Conservation (phyloP, 306 rosid genomes). For the Fragaria nilgerrensis region DNA sequence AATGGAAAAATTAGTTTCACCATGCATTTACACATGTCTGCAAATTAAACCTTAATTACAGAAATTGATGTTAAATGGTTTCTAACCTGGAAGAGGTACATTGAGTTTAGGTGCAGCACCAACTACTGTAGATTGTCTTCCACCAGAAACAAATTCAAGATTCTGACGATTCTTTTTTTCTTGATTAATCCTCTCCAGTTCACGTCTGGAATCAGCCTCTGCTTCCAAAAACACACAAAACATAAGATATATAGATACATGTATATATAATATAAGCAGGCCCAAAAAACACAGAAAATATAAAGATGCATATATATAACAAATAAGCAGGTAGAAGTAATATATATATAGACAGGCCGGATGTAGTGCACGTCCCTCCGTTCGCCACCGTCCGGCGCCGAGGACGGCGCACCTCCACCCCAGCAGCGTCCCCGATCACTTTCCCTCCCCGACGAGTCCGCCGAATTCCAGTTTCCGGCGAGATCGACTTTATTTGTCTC, state of each 20-base stretch:
- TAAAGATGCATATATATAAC: neutral
- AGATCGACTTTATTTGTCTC: no score
- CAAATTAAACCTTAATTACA: neutral
- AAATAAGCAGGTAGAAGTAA: neutral
- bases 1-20: neutral
- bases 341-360: no score
- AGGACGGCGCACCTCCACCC: no score
- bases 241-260: constrained; percentile 3
- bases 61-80: neutral
- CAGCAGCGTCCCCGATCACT: no score
- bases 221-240: constrained; percentile 24
- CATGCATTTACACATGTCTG: neutral
- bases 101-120: neutral
- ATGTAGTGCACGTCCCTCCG: no score
- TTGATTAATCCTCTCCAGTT: constrained; percentile 74
- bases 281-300: no score
- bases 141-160: constrained; percentile 64
- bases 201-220: constrained; percentile 90
- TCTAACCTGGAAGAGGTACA: neutral
- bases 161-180: constrained; percentile 57
- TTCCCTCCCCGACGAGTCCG: no score
- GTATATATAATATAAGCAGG: no score
- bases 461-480: no score
- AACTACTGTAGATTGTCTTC: constrained; percentile 1
- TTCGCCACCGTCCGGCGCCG: no score